These are phyloP conservation scores for Edaphochlamys debaryana DNA, from an alignment of 139 green algal genomes.

Conservation along the genomic window DNA sequence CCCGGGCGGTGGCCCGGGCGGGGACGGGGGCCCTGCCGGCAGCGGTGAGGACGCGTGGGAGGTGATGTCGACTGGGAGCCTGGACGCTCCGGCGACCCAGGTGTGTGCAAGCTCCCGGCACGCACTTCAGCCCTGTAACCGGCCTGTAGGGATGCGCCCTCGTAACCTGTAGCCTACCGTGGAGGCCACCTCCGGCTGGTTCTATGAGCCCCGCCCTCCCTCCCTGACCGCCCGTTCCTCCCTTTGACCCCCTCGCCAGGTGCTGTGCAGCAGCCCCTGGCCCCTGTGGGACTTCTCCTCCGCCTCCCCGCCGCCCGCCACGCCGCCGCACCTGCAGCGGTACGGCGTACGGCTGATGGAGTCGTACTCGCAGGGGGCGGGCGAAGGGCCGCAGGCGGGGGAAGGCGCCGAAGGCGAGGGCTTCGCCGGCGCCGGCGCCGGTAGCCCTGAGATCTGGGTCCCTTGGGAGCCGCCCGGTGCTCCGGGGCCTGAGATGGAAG, in stretches of 20 bases:
- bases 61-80: slow-evolving; percentile 5
- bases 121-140: no score
- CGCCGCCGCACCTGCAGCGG: not conserved
- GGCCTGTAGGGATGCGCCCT: no score
- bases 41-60: slow-evolving; percentile 12
- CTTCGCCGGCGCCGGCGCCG: no score
- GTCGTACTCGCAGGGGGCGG: not conserved
- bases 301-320: not conserved
- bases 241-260: not conserved
- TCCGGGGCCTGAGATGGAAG: no score
- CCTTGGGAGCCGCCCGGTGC: no score
- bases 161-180: no score
- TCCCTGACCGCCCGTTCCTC: no score
- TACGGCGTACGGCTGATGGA: slow-evolving; percentile 19
- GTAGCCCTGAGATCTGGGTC: no score
- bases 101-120: no score
- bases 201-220: no score
- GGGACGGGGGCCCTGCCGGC: not conserved
- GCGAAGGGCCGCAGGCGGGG: not conserved
- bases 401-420: not conserved
- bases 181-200: no score
- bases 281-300: slow-evolving; percentile 39
- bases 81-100: slow-evolving; percentile 30
- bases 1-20: not conserved
- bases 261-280: slow-evolving; percentile 33